Evolutionary conservation across 2,329 filamentous ascomycete genomes (phyloP), one percentile per base, ranked within the genome.

Genomic region (Penicillium glabrum): DNA sequence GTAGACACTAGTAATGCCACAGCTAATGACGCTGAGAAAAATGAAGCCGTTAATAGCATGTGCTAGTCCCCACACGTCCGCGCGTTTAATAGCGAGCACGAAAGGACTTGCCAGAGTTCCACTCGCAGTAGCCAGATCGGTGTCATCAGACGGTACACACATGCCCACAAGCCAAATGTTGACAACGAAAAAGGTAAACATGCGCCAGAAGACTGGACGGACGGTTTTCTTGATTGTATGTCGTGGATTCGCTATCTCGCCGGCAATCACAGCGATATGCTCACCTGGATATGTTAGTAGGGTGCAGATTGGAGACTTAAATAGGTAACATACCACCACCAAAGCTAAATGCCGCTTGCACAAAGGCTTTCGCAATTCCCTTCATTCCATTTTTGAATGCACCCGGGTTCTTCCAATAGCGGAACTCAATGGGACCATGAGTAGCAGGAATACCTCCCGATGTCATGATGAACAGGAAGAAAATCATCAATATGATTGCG

Each of bases 131-230:
- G 50, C 29, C 29, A 73, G 65, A 35, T 70, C 51, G 0, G 44
- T 43, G 33, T 73, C 71, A 46, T 72, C 39, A 19, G 58, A 71
- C 6, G 70, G 69, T 2, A 73, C 67, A 33, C 68, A 72, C 70
- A 73, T 72, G 5, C 71, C 71, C 9, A 74, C 69, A 0, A 73
- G 65, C 70, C 70, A 73, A 51, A 74, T 71, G 39, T 72, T 72
- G 8, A 72, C 60, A 14, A 73, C 65, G 49, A 72, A 73, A 50
- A 73, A 73, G 3, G 63, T 65, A n/a, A 67, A 67, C 66, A 72
- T 72, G 45, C 70, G 68, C 67, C 67, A 72, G 52, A 72, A 72
- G 9, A 72, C 64, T 0, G 70, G 71, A 27, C 67, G 63, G 4
- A 72, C 61, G 1, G 68, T 69, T 6, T 63, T 67, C 52, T 69